A percentile compares a stretch with the other conserved stretches of the same genome.
phyloP scores from a whole-genome alignment of 2,329 filamentous ascomycete genomes.

The Fusarium nisikadoi region DNA sequence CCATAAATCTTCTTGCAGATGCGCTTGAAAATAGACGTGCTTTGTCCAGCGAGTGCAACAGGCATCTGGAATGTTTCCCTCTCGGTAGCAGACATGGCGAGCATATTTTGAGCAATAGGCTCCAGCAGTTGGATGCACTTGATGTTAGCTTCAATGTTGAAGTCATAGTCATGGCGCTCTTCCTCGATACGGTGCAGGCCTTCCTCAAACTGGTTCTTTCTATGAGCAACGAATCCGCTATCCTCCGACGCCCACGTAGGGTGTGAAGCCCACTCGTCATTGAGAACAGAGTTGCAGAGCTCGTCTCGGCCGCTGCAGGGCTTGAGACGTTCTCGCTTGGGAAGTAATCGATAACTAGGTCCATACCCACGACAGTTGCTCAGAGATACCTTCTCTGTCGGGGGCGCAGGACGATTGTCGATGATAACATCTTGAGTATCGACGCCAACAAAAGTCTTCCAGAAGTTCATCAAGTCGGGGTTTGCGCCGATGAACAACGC shows the following conservation, averaged over 20 bases:
- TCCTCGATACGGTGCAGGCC: conserved; percentile 96
- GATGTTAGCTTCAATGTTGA: conserved; percentile 94
- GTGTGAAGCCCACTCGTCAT: conserved; percentile 98
- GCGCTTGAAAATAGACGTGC: conserved; percentile 95
- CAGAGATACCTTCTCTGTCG: conserved; percentile 85
- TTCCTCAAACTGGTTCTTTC: conserved; percentile 96
- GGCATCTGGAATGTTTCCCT: conserved; percentile 81
- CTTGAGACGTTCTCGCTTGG: conserved; percentile 90
- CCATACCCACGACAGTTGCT: conserved; percentile 96
- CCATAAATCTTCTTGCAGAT: conserved; percentile 98
- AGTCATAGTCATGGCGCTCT: conserved; percentile 98
- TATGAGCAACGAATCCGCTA: conserved; percentile 95
- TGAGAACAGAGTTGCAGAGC: conserved; percentile 91
- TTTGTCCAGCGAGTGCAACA: conserved; percentile 86
- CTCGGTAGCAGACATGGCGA: conserved; percentile 80
- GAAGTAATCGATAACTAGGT: conserved; percentile 92
- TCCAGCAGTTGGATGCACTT: conserved; percentile 97
- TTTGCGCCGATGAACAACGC: conserved; percentile 88
- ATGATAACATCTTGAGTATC: conserved; percentile 81
- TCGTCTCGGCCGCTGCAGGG: conserved; percentile 94
- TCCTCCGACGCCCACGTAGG: conserved; percentile 99
- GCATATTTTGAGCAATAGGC: conserved; percentile 90
- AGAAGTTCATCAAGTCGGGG: conserved; percentile 87
- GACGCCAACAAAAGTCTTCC: conserved; percentile 84
- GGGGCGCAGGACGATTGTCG: conserved; percentile 79